phyloP scores from a whole-genome alignment of 2,329 filamentous ascomycete species.

The Ceratocystis eucalypticola region DNA sequence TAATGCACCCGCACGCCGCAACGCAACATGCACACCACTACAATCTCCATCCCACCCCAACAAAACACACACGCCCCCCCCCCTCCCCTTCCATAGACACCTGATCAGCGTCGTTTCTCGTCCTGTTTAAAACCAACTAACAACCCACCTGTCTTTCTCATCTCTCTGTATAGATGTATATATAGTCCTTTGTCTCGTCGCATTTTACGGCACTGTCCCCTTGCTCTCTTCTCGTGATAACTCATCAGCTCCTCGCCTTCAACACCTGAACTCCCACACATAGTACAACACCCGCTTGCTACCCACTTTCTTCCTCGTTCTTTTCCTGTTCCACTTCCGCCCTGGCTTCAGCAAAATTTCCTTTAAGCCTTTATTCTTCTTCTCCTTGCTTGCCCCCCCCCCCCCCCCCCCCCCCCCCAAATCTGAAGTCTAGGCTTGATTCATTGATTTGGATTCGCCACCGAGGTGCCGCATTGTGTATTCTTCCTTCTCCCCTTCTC shows the following conservation, averaged over 20 bases:
- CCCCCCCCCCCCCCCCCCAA: not conserved
- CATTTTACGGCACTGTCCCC: not conserved
- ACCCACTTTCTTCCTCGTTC: not conserved
- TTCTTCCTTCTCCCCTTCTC: not conserved
- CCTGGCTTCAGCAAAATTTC: not conserved
- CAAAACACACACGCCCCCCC: not conserved
- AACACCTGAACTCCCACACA: not conserved
- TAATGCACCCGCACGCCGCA: not conserved
- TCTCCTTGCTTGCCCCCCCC: not conserved
- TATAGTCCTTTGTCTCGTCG: not conserved
- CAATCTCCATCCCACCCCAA: not conserved
- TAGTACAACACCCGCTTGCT: not conserved
- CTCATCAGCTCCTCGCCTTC: not conserved
- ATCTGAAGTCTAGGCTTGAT: not conserved
- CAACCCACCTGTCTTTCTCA: not conserved
- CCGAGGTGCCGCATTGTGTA: slow-evolving; percentile 6
- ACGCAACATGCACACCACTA: not conserved
- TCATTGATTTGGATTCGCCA: slow-evolving; percentile 5
- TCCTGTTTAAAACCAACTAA: slow-evolving; percentile 1
- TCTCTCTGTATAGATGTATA: not conserved
- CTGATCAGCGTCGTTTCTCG: slow-evolving; percentile 5
- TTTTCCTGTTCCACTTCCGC: not conserved
- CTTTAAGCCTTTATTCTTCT: not conserved
- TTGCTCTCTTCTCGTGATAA: not conserved
- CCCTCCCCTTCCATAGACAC: not conserved